Percentiles rank a stretch among this genome's conserved stretches.
These are phyloP conservation scores for Penicillium sp. DNA, from an alignment of 2,329 filamentous ascomycete species.

Conservation along the genomic window DNA sequence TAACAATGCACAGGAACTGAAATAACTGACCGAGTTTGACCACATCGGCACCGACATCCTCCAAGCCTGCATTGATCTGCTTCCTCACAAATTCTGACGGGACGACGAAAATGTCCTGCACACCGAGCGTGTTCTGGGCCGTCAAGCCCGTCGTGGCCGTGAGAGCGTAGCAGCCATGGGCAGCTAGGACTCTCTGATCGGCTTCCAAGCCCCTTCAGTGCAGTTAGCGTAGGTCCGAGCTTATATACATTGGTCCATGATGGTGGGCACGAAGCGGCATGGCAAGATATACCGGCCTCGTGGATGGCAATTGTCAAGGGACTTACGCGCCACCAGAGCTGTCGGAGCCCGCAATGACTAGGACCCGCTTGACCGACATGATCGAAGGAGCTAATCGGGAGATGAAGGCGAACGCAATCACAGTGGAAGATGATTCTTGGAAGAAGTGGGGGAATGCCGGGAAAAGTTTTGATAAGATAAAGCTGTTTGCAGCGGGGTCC, in stretches of 20 bases:
- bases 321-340: slow-evolving; percentile 84
- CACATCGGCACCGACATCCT: slow-evolving; percentile 81
- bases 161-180: slow-evolving; percentile 92
- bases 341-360: slow-evolving; percentile 84
- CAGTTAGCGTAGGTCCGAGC: slow-evolving; percentile 6
- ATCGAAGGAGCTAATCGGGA: slow-evolving; percentile 13
- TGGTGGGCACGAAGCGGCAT: not conserved
- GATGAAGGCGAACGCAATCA: not conserved
- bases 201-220: slow-evolving; percentile 75
- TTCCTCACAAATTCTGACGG: slow-evolving; percentile 73
- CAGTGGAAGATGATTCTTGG: not conserved
- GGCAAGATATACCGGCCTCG: not conserved
- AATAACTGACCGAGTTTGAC: slow-evolving; percentile 72
- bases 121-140: slow-evolving; percentile 87
- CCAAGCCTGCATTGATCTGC: slow-evolving; percentile 78
- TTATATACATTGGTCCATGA: not conserved
- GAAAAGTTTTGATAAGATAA: slow-evolving; percentile 14
- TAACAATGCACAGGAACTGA: not conserved
- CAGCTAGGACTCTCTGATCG: slow-evolving; percentile 89
- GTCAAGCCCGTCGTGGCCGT: slow-evolving; percentile 92
- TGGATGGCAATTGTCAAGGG: slow-evolving; percentile 7
- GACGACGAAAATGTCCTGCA: slow-evolving; percentile 72
- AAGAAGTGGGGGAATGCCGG: slow-evolving; percentile 4
- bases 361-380: slow-evolving; percentile 51
- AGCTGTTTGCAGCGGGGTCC: not conserved